Base-by-base conservation (phyloP, 2,329 filamentous ascomycete genomes). In the Botrytis fabae region DNA sequence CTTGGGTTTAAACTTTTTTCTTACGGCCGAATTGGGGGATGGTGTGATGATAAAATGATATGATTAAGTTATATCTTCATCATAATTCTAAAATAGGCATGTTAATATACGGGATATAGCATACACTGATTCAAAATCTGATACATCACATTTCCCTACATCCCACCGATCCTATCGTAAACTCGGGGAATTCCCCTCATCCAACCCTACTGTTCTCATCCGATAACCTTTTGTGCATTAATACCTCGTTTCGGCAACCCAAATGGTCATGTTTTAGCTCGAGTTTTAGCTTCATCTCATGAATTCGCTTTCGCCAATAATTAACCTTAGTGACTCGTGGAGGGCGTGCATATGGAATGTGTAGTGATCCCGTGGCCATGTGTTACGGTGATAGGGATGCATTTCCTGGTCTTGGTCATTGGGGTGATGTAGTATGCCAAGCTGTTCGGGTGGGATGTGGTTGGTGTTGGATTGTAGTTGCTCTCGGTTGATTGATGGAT, bases 321-420 rank as follows among this genome's bases (percentile, higher is more conserved):
- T 46, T 51, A 51, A 7, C n/a, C n/a, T 28, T 28, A 42, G 65
- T 32, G 46, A 69, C 65, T 57, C 65, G 65, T 57, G 64, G 35
- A 54, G 20, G 32, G n/a, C 2, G 28, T 64, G 61, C 61, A 63
- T 2, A 25, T 48, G 32, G 64, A 40, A 40, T 66, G 64, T 28
- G 46, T 40, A 42, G 48, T 69, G 65, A 69, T 57, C 65, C 65
- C 65, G 48, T 69, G 65, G 48, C 65, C 65, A 57, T 69, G 48
- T 68, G 48, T 32, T 42, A 42, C 18, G 16, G 61, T 64, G 61
- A 46, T 64, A 20, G 38, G 38, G 32, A 51, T 66, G 44, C 44
- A 42, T 25, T 28, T 18, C 59, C 46, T 46, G 20, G 65, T 68
- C n/a, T 32, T 68, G 5, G 25, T 57, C 3, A 32, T 54, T 38